Evolutionary conservation across 306 rosid genomes (phyloP).

Genomic region (Ochetophila trinervis): DNA sequence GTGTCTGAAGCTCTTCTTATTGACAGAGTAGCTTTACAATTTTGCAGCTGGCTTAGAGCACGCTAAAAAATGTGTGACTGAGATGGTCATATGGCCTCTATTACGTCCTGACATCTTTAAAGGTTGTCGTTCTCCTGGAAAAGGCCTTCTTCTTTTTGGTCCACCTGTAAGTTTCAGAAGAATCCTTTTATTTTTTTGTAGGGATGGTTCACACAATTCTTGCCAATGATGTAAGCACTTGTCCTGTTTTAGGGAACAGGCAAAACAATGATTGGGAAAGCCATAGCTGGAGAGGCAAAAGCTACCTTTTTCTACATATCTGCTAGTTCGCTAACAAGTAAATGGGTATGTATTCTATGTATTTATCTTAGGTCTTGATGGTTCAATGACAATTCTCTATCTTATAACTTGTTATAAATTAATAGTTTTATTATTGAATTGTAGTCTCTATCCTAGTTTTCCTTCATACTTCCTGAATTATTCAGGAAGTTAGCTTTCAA

Average conservation of each 20-base stretch:
- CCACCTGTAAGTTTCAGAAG: slow-evolving; percentile 74
- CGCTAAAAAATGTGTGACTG: slow-evolving; percentile 79
- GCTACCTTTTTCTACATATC: slow-evolving; percentile 97
- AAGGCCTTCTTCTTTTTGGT: slow-evolving; percentile 95
- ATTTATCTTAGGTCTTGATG: slow-evolving; percentile 12
- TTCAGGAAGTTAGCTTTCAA: slow-evolving; percentile 16
- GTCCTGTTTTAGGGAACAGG: slow-evolving; percentile 79
- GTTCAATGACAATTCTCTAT: slow-evolving; percentile 3
- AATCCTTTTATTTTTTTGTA: slow-evolving; percentile 24
- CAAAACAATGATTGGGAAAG: slow-evolving; percentile 98
- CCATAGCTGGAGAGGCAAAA: slow-evolving; percentile 98
- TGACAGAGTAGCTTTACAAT: slow-evolving; percentile 16
- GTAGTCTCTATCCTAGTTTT: slow-evolving; percentile 18
- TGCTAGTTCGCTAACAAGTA: slow-evolving; percentile 94
- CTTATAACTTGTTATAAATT: slow-evolving; percentile 5
- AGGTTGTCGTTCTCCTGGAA: slow-evolving; percentile 95
- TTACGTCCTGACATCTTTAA: slow-evolving; percentile 82
- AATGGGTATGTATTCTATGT: slow-evolving; percentile 69
- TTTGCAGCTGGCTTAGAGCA: slow-evolving; percentile 80
- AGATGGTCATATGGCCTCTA: slow-evolving; percentile 92
- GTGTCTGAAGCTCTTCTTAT: slow-evolving; percentile 26
- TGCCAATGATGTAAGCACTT: slow-evolving; percentile 23
- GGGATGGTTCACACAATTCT: slow-evolving; percentile 15
- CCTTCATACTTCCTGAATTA: slow-evolving; percentile 12
- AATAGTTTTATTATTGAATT: slow-evolving; percentile 16